These are phyloP conservation scores for Aspergillus sp. DNA, from an alignment of 2,329 filamentous ascomycete genomes.

Conservation along the genomic window DNA sequence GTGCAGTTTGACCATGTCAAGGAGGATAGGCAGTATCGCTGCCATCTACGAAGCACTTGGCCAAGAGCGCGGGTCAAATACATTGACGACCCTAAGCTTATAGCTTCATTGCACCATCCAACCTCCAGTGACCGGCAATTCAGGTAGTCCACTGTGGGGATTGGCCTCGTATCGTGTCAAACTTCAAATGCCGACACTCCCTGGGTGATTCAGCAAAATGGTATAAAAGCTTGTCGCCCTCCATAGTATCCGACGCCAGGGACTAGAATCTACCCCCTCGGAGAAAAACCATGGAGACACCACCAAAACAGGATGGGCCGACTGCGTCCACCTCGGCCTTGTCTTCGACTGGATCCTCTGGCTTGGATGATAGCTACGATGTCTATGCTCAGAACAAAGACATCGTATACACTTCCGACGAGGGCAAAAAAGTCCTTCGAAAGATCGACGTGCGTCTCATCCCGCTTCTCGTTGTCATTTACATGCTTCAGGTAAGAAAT, in stretches of 20 bases:
- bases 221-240: too few species aligned
- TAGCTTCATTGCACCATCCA: neutral
- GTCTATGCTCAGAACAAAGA: constrained; percentile 29
- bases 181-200: too few species aligned
- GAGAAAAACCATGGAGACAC: neutral
- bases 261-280: too few species aligned
- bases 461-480: constrained; percentile 56
- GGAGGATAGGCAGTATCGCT: neutral
- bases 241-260: too few species aligned
- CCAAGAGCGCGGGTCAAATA: neutral
- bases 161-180: too few species aligned
- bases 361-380: constrained; percentile 38
- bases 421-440: constrained; percentile 40
- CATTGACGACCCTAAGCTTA: neutral
- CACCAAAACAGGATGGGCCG: constrained; percentile 12
- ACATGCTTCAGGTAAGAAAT: constrained; percentile 55
- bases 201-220: too few species aligned
- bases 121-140: neutral
- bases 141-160: neutral
- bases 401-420: constrained; percentile 20
- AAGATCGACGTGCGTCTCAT: constrained; percentile 58
- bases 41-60: neutral
- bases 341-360: constrained; percentile 11
- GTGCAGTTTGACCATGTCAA: neutral
- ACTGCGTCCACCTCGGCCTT: constrained; percentile 7